Evolutionary conservation across 2,329 filamentous ascomycete genomes (phyloP).

Genomic region (Colletotrichum paranaense): DNA sequence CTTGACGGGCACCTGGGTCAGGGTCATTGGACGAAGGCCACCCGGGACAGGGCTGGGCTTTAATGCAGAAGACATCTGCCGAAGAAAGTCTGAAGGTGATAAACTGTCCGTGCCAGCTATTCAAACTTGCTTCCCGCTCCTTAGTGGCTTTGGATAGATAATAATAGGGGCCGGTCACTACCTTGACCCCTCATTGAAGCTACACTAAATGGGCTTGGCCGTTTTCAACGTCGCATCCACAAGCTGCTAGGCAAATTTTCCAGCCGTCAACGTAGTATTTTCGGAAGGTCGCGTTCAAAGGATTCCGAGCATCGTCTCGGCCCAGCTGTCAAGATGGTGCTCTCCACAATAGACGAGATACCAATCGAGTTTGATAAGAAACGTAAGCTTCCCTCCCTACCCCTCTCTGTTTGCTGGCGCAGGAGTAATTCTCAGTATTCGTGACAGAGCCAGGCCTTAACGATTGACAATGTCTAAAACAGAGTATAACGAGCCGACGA

Average conservation of each 20-base stretch:
- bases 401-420: no score
- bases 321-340: not conserved
- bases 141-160: not conserved
- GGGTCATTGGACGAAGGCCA: not conserved
- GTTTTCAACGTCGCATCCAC: not conserved
- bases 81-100: not conserved
- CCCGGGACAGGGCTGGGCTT: not conserved
- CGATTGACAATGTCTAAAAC: not conserved
- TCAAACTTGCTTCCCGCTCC: not conserved
- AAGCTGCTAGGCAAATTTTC: not conserved
- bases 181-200: not conserved
- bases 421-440: not conserved
- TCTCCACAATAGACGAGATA: slow-evolving; percentile 1
- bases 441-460: not conserved
- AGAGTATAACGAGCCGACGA: not conserved
- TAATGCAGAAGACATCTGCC: not conserved
- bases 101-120: not conserved
- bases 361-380: not conserved
- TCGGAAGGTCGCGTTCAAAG: not conserved
- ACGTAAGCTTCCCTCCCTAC: not conserved
- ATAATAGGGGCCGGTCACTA: not conserved
- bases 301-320: not conserved
- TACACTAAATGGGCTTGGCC: not conserved
- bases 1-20: not conserved
- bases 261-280: not conserved